These are phyloP conservation scores for Posidonia oceanica DNA, from an alignment of 116 monocot species.

Conservation along the genomic window DNA sequence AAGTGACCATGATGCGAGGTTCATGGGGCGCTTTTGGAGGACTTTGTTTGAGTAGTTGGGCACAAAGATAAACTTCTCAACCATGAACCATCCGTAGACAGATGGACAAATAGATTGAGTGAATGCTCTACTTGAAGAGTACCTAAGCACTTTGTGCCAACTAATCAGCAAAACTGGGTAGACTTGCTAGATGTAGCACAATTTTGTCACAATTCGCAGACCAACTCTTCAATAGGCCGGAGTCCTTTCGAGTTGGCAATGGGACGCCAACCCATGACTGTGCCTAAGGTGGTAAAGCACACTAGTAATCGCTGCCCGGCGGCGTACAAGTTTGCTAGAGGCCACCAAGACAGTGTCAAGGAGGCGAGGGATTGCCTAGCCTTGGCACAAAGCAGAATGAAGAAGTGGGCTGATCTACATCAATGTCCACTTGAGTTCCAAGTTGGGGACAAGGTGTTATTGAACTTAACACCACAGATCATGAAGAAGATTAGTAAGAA, in stretches of 20 bases:
- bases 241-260: neutral
- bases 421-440: neutral
- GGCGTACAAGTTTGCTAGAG: neutral
- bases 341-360: neutral
- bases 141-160: neutral
- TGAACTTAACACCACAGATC: neutral
- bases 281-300: neutral
- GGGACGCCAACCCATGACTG: neutral
- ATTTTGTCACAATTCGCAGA: neutral
- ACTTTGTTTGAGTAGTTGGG: constrained; percentile 1
- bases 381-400: neutral
- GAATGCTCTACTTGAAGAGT: constrained; percentile 1
- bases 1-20: neutral
- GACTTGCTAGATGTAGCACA: neutral
- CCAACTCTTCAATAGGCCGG: neutral
- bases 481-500: neutral
- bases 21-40: neutral
- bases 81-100: constrained; percentile 8
- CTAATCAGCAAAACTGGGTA: constrained; percentile 1
- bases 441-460: neutral
- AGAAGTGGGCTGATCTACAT: neutral
- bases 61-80: neutral
- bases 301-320: neutral
- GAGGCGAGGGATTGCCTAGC: neutral
- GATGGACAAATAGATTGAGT: neutral